Base-by-base conservation (phyloP, 176 grass and related monocot genomes). In the Oryza nivara region DNA sequence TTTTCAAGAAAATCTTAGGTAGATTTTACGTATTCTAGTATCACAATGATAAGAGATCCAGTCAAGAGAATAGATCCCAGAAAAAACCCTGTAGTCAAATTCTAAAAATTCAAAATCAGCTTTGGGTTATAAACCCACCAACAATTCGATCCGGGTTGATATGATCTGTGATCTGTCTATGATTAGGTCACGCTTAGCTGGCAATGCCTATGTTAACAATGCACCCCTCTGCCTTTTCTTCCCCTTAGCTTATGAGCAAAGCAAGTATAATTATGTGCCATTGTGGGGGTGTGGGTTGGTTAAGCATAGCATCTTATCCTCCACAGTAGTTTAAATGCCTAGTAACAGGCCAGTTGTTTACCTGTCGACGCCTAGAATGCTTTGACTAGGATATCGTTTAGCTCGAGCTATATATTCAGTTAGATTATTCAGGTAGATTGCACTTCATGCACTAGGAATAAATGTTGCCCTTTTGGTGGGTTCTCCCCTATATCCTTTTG, bases 341-440 rank as follows among this genome's bases (percentile, higher is more conserved):
- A 23, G 73, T 32, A 11, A 65, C 8, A 52, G 79, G 65, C 72
- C 65, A 54, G 66, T 84, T 72, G 83, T 85, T 81, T 80, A 86
- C 72, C 71, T 67, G 54, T 13, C 32, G 71, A 82, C 72, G 66
- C 54, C 66, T 80, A 52, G 4, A 76, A 61, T 19, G 26, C 20
- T 74, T 36, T 75, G 77, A 69, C 87, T 23, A 41, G 28, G 40
- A 41, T 11, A 65, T 58, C 12, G 5, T 20, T 58, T 58, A 63
- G 19, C 58, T 7, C n/a, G 4, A 20, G 4, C 17, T 17, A 8
- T 58, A 8, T 20, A n/a, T 58, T 56, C 52, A 19, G 16, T 16
- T 16, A 56, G 52, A 2, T n/a, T 48, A 15, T 46, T 74, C 41
- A 4, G 72, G 54, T 35, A 47, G 43, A 46, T 9, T 47, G 65